Conservation (phyloP, 805 yeast genomes). For the Pichia exigua region DNA sequence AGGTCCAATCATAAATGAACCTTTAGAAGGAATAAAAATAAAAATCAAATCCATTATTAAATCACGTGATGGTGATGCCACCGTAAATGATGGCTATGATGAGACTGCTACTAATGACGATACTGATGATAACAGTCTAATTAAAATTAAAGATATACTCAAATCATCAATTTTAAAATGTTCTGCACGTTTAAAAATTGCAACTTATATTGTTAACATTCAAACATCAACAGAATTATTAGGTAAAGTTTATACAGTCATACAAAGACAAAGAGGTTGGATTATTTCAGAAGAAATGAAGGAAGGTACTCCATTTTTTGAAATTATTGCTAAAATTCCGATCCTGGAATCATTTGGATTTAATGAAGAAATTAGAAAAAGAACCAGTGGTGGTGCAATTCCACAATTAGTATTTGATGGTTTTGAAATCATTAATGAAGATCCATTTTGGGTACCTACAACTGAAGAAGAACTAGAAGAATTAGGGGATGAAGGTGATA, state of each 20-base stretch:
- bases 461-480: slow-evolving; percentile 95
- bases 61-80: slow-evolving; percentile 10
- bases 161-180: slow-evolving; percentile 65
- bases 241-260: slow-evolving; percentile 92
- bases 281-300: slow-evolving; percentile 91
- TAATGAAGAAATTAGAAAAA: slow-evolving; percentile 87
- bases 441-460: slow-evolving; percentile 99
- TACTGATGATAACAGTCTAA: slow-evolving; percentile 58
- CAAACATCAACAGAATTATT: slow-evolving; percentile 92
- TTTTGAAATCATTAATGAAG: slow-evolving; percentile 76
- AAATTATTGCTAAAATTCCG: slow-evolving; percentile 76
- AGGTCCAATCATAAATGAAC: slow-evolving; percentile 89
- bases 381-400: slow-evolving; percentile 93
- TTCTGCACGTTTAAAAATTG: slow-evolving; percentile 87
- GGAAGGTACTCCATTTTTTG: slow-evolving; percentile 96
- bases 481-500: slow-evolving; percentile 73
- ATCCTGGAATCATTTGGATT: slow-evolving; percentile 96
- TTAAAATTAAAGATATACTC: slow-evolving; percentile 64
- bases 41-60: slow-evolving; percentile 35
- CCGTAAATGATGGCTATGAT: slow-evolving; percentile 11
- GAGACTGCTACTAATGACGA: slow-evolving; percentile 31
- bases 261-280: slow-evolving; percentile 79
- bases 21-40: slow-evolving; percentile 72
- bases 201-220: slow-evolving; percentile 89
- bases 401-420: slow-evolving; percentile 93